Percentiles rank a stretch among this genome's conserved stretches.
Conservation (phyloP, 306 rosid species). For the Sechiopsis laciniata region DNA sequence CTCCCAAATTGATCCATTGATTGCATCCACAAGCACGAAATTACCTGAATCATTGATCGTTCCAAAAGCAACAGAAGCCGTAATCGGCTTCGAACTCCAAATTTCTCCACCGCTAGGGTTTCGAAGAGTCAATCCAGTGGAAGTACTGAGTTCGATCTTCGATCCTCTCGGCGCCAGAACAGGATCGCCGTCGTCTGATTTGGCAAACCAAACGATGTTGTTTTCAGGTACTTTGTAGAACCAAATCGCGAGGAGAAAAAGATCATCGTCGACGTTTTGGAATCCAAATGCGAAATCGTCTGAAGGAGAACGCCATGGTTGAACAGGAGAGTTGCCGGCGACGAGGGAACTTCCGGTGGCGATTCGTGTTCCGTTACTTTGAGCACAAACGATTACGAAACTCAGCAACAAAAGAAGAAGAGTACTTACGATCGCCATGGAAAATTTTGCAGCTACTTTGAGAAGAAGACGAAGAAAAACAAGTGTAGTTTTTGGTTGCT, state of each 20-base stretch:
- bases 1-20: conserved; percentile 33
- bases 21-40: conserved; percentile 31
- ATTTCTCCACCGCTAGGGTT: conserved; percentile 21
- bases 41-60: conserved; percentile 39
- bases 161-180: conserved; percentile 39
- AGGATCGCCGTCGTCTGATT: not conserved
- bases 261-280: not conserved
- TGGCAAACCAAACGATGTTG: conserved; percentile 50
- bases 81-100: conserved; percentile 17
- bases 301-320: conserved; percentile 42
- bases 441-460: not conserved
- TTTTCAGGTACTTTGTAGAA: conserved; percentile 31
- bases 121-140: conserved; percentile 33
- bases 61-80: conserved; percentile 13
- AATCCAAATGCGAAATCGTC: conserved; percentile 48
- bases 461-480: not conserved
- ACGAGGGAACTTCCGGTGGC: not conserved
- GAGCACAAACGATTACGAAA: not conserved
- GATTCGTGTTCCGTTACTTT: not conserved
- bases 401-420: conserved; percentile 13
- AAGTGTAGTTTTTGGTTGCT: no score
- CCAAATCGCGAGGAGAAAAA: conserved; percentile 43
- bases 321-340: not conserved
- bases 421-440: not conserved
- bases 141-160: conserved; percentile 30